Base-by-base conservation (phyloP, 352 stramenopile species). In the Phytophthora lateralis region DNA sequence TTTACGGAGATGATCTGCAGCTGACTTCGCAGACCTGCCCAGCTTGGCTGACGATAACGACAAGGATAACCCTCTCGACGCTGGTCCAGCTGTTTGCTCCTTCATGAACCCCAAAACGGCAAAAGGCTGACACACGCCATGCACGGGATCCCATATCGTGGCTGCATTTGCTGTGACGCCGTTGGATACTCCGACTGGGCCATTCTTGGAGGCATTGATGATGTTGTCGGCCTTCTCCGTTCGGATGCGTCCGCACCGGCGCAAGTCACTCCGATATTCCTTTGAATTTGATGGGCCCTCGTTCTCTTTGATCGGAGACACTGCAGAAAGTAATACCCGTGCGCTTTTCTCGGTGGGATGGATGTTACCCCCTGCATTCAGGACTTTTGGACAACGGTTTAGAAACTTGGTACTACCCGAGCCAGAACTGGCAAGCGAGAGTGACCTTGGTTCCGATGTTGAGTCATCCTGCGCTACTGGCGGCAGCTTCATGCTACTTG, bases 41-140 rank as follows among this genome's bases (percentile, higher is more conserved):
- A 39, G 8, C 32, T 71, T 71, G 11, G 35, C 38, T 2, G 63
- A 55, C 8, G 60, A 66, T 0, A 69, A 15, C 3, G 51, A 60
- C 6, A 65, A 61, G 35, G 41, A 60, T 0, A 66, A 61, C 1
- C 65, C 46, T 42, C 35, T 35, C 6, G 50, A 60, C 15, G 34
- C 39, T 0, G 55, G 64, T 39, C 51, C 46, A 56, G 43, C 30
- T 8, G 50, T 42, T 26, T 55, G 60, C 38, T 87, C 77, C 18
- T 73, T 77, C 65, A 82, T 67, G 35, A 89, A 91, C 2, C 85
- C 85, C 15, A 94, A 52, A 21, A 94, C 56, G 11, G 79, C 60
- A 46, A 92, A 94, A 11, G 85, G 85, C 45, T 91, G 80, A 8
- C 78, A 90, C 9, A 91, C 78, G 11, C 85, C 82, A 49, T 94